Conservation (phyloP, 2,329 filamentous ascomycete species). For the Dendryphion nanum region DNA sequence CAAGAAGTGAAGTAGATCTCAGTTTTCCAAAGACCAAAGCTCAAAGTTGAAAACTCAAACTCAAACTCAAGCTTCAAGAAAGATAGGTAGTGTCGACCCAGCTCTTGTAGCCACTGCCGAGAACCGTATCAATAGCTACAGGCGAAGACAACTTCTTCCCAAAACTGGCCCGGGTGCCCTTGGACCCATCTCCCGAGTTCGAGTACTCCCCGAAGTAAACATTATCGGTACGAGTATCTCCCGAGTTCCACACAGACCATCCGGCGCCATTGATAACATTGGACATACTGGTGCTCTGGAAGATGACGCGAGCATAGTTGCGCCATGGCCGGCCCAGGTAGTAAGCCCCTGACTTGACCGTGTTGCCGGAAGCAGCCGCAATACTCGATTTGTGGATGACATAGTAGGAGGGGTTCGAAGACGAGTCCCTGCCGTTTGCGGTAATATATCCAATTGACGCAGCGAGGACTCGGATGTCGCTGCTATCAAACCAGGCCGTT, state of each 20-base stretch:
- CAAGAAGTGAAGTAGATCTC: no score
- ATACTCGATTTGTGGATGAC: conserved; percentile 57
- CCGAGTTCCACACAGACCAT: conserved; percentile 57
- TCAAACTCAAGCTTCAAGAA: conserved; percentile 3
- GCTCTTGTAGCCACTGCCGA: conserved; percentile 39
- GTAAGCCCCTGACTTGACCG: conserved; percentile 40
- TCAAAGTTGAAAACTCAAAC: no score
- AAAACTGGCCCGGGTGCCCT: conserved; percentile 54
- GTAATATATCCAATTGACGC: conserved; percentile 42
- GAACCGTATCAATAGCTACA: conserved; percentile 44
- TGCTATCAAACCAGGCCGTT: conserved; percentile 52
- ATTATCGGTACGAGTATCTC: conserved; percentile 49
- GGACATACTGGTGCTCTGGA: conserved; percentile 53
- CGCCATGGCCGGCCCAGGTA: conserved; percentile 57
- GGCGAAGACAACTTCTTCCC: conserved; percentile 41
- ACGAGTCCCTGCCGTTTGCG: conserved; percentile 32
- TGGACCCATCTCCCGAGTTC: conserved; percentile 58
- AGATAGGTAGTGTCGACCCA: conserved; percentile 35
- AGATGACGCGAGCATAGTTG: conserved; percentile 51
- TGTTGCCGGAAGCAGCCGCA: conserved; percentile 40
- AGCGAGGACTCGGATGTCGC: conserved; percentile 48
- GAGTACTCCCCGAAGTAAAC: conserved; percentile 59
- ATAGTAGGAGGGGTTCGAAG: conserved; percentile 46
- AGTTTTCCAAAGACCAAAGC: no score
- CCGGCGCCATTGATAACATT: conserved; percentile 59